Evolutionary conservation across 208 protist genomes (phyloP).

Genomic region (Leishmania lainsoni): DNA sequence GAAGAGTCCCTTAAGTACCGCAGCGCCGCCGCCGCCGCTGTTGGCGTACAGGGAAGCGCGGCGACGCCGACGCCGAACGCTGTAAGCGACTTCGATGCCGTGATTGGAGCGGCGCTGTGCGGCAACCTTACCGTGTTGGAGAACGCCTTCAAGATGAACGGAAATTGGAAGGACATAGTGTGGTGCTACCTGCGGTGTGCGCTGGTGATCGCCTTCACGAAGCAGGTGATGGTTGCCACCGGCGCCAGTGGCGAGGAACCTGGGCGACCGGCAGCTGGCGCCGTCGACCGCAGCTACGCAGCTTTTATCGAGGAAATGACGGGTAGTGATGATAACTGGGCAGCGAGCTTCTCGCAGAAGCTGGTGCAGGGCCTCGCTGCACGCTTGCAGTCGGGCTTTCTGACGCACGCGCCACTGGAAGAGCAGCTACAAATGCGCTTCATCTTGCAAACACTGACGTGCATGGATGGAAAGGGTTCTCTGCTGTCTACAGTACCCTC

Average conservation of each 20-base stretch:
- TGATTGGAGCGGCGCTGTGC: constrained; percentile 76
- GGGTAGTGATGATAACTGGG: constrained; percentile 63
- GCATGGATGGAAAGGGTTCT: constrained; percentile 18
- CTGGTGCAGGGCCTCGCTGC: constrained; percentile 45
- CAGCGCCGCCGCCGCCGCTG: constrained; percentile 7
- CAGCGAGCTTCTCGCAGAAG: constrained; percentile 35
- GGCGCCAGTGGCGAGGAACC: constrained; percentile 23
- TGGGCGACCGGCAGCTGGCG: not conserved
- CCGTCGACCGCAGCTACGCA: constrained; percentile 33
- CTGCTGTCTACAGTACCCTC: not conserved
- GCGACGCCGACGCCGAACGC: not conserved
- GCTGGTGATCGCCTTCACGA: constrained; percentile 74
- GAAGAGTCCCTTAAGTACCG: constrained; percentile 48
- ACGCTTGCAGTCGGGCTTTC: constrained; percentile 44
- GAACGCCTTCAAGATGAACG: constrained; percentile 50
- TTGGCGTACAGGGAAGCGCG: constrained; percentile 5
- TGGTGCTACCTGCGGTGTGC: constrained; percentile 81
- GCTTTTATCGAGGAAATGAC: constrained; percentile 35
- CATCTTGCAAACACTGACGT: constrained; percentile 67
- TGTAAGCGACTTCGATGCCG: constrained; percentile 32
- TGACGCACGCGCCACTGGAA: constrained; percentile 43
- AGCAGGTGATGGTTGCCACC: constrained; percentile 52
- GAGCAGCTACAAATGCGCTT: constrained; percentile 84
- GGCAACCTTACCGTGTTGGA: constrained; percentile 73
- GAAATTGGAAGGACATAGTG: constrained; percentile 64